Evolutionary conservation across 225 moss, liverwort and hornwort genomes (phyloP).

Genomic region (Ulota crispa): DNA sequence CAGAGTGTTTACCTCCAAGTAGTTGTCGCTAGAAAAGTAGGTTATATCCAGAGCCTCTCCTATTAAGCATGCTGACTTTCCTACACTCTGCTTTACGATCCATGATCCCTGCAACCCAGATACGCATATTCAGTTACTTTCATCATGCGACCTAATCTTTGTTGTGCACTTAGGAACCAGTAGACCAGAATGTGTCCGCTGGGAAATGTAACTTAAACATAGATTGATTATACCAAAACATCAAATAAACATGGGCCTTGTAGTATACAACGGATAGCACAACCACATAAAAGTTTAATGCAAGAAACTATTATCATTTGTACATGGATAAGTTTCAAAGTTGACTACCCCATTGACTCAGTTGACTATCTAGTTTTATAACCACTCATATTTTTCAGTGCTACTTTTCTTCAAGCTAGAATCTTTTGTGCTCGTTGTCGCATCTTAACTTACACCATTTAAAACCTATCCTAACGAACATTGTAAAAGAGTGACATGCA

Average conservation of each 20-base stretch:
- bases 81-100: conserved; percentile 98
- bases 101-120: conserved; percentile 70
- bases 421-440: neutral
- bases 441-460: neutral
- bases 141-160: neutral
- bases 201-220: neutral
- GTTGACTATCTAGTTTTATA: neutral
- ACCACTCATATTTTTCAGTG: neutral
- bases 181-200: neutral
- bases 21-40: conserved; percentile 63
- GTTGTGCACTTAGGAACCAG: neutral
- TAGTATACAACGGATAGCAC: neutral
- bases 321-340: neutral
- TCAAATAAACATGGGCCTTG: neutral
- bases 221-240: neutral
- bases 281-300: neutral
- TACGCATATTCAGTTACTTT: conserved; percentile 7
- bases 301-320: neutral
- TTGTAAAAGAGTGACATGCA: neutral
- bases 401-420: neutral
- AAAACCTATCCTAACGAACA: neutral
- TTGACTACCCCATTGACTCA: neutral
- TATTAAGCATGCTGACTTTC: conserved; percentile 92
- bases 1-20: conserved; percentile 67
- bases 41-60: conserved; percentile 90